Percentiles rank a stretch among this genome's conserved stretches.
phyloP scores from a whole-genome alignment of 306 rosid genomes.

The Sindora glabra region DNA sequence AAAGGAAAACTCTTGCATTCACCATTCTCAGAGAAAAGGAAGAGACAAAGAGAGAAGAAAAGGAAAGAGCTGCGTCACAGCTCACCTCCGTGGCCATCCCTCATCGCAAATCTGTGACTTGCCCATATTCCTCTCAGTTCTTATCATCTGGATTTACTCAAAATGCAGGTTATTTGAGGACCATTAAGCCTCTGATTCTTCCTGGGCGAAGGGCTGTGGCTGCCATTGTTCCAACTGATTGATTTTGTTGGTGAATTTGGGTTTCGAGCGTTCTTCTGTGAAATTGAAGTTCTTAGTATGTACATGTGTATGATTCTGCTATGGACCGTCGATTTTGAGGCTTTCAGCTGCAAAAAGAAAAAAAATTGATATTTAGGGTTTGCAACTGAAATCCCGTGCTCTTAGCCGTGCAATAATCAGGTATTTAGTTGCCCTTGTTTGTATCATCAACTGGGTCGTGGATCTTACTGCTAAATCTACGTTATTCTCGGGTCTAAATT shows the following conservation, averaged over 20 bases:
- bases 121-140: slow-evolving; percentile 9
- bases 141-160: slow-evolving; percentile 29
- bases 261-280: slow-evolving; percentile 21
- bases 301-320: slow-evolving; percentile 17
- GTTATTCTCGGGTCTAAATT: slow-evolving; percentile 3
- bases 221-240: too few relatives aligned
- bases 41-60: background rate
- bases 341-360: slow-evolving; percentile 6
- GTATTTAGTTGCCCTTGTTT: slow-evolving; percentile 34
- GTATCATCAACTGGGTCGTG: slow-evolving; percentile 16
- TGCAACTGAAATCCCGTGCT: background rate
- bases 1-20: background rate
- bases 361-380: slow-evolving; percentile 4
- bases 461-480: slow-evolving; percentile 34
- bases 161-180: slow-evolving; percentile 27
- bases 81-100: background rate
- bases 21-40: background rate
- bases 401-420: slow-evolving; percentile 23
- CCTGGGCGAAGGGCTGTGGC: too few relatives aligned
- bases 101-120: slow-evolving; percentile 13
- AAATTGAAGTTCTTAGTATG: background rate
- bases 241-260: slow-evolving; percentile 51
- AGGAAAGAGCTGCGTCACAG: background rate
- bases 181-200: slow-evolving; percentile 14
- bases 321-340: slow-evolving; percentile 16